A percentile compares a stretch with the other conserved stretches of the same genome.
These are phyloP conservation scores for Boletellus ananas DNA, from an alignment of 768 basidiomycete species.

Conservation along the genomic window DNA sequence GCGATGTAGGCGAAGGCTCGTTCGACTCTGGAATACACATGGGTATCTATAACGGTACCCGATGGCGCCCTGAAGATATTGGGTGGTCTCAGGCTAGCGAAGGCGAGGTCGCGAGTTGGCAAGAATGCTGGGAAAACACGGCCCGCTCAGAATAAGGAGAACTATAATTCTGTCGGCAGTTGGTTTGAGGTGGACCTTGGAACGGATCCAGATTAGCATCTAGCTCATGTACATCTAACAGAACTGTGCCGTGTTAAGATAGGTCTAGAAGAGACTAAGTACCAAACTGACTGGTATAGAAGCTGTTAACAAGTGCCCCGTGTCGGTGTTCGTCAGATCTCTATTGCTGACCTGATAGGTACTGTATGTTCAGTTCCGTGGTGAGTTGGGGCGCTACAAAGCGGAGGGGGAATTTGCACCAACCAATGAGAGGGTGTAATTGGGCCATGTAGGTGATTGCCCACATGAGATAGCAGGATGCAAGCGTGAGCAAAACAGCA, in stretches of 20 bases:
- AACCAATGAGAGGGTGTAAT: constrained; percentile 85
- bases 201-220: constrained; percentile 17
- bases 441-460: constrained; percentile 96
- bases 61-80: constrained; percentile 5
- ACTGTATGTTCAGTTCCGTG: constrained; percentile 4
- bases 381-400: background rate
- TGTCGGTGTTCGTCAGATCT: constrained; percentile 13
- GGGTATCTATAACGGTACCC: constrained; percentile 1
- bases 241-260: constrained; percentile 6
- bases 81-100: constrained; percentile 15
- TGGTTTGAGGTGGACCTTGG: constrained; percentile 3
- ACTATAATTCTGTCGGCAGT: background rate
- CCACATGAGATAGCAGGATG: constrained; percentile 94
- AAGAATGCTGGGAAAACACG: background rate
- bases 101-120: constrained; percentile 5
- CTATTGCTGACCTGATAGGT: constrained; percentile 14
- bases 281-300: constrained; percentile 24
- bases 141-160: background rate
- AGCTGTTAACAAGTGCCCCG: background rate
- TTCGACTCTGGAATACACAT: constrained; percentile 29
- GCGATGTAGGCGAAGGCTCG: constrained; percentile 16
- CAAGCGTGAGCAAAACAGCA: constrained; percentile 68
- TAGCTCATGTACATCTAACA: constrained; percentile 25
- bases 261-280: background rate
- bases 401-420: constrained; percentile 20